These are phyloP conservation scores for Podila epicladia DNA, from an alignment of 192 early-diverging fungal species.

Conservation along the genomic window DNA sequence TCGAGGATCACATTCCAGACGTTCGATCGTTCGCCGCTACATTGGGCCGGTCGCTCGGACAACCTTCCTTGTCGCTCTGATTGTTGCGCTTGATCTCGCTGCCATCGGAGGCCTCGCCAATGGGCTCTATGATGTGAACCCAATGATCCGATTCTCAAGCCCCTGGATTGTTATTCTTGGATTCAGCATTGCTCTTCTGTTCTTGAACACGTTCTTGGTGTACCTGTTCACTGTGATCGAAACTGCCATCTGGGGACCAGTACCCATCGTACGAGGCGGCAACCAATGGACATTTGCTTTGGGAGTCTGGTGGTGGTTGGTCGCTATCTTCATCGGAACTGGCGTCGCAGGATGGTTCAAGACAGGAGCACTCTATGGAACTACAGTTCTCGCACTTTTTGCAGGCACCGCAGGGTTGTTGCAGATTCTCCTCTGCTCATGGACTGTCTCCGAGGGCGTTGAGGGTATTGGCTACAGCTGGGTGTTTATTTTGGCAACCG, in stretches of 20 bases:
- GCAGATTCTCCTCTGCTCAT: constrained; percentile 20
- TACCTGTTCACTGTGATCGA: constrained; percentile 24
- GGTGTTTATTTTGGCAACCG: constrained; percentile 9
- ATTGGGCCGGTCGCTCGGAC: neutral
- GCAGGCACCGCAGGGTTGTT: constrained; percentile 24
- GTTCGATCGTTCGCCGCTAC: neutral
- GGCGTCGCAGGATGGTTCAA: constrained; percentile 28
- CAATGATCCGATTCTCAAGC: constrained; percentile 14
- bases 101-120: constrained; percentile 5
- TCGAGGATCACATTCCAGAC: neutral
- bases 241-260: constrained; percentile 10
- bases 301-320: constrained; percentile 43
- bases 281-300: constrained; percentile 40
- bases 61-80: constrained; percentile 6
- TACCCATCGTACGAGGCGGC: constrained; percentile 11
- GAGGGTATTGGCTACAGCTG: constrained; percentile 11
- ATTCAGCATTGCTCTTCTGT: constrained; percentile 3
- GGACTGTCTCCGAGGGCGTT: neutral
- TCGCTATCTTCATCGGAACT: constrained; percentile 14
- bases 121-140: constrained; percentile 11
- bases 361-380: constrained; percentile 31
- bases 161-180: constrained; percentile 28
- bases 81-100: constrained; percentile 10
- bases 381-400: constrained; percentile 11
- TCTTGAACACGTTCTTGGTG: constrained; percentile 28